Evolutionary conservation across 768 basidiomycete genomes (phyloP).

Genomic region (Amanita pallidorosea): DNA sequence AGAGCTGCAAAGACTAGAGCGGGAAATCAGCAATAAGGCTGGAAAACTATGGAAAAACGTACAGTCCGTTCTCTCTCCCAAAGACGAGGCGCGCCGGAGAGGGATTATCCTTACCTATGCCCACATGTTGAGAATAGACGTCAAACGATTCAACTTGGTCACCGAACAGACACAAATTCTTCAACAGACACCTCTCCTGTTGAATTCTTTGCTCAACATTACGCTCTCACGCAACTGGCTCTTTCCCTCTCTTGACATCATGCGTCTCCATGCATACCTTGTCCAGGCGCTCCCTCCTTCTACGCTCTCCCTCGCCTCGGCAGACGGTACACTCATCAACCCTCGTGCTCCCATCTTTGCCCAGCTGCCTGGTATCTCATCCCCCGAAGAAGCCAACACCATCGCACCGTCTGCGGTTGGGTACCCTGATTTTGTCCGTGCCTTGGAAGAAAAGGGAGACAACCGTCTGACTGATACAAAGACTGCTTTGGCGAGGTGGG

Average conservation of each 20-base stretch:
- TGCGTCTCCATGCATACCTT: constrained; percentile 77
- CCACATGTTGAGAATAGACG: constrained; percentile 65
- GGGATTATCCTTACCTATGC: constrained; percentile 75
- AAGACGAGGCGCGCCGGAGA: constrained; percentile 31
- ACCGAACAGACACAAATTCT: constrained; percentile 68
- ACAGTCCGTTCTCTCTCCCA: constrained; percentile 21
- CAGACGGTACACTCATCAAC: neutral
- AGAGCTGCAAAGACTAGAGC: constrained; percentile 28
- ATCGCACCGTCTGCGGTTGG: constrained; percentile 26
- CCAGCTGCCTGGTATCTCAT: constrained; percentile 69
- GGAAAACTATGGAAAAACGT: constrained; percentile 46
- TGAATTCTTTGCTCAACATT: constrained; percentile 76
- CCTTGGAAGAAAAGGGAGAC: constrained; percentile 44
- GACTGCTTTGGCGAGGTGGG: constrained; percentile 62
- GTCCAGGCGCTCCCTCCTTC: constrained; percentile 68
- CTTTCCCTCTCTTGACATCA: constrained; percentile 58
- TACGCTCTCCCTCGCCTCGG: neutral
- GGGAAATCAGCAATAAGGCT: constrained; percentile 33
- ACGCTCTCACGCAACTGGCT: constrained; percentile 87
- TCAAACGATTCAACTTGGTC: constrained; percentile 40
- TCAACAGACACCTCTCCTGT: constrained; percentile 58
- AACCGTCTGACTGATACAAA: constrained; percentile 38
- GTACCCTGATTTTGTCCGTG: constrained; percentile 33
- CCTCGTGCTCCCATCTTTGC: constrained; percentile 28
- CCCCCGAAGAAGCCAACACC: constrained; percentile 30